Evolutionary conservation across 1,284 basidiomycete species (phyloP).

Genomic region (Cryptococcus jaspeensis): DNA sequence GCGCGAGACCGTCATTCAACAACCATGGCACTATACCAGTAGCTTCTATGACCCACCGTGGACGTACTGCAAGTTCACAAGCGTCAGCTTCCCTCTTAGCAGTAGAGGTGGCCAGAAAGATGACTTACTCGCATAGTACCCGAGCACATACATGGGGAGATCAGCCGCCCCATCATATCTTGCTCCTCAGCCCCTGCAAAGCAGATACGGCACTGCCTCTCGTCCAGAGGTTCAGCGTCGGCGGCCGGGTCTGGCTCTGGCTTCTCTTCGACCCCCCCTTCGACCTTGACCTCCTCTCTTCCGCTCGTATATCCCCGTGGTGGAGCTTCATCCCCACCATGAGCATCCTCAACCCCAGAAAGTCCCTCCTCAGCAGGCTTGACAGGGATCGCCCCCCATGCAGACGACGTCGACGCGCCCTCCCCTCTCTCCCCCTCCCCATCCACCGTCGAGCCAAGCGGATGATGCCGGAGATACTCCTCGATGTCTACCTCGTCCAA

Average conservation of each 20-base stretch:
- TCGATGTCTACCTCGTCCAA: background rate
- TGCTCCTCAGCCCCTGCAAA: conserved; percentile 46
- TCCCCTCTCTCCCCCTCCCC: background rate
- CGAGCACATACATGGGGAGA: conserved; percentile 49
- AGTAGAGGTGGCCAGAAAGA: background rate
- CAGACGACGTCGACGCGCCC: too few relatives aligned
- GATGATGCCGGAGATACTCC: background rate
- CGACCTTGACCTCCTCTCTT: too few relatives aligned
- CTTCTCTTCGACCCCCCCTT: background rate
- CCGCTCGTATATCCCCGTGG: too few relatives aligned
- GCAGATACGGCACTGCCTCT: conserved; percentile 49
- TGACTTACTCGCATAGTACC: conserved; percentile 47
- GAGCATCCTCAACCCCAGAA: too few relatives aligned
- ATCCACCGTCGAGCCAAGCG: background rate
- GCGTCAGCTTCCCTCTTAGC: conserved; percentile 9
- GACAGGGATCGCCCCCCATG: too few relatives aligned
- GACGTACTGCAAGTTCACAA: conserved; percentile 27
- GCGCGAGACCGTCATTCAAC: background rate
- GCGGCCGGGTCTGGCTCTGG: conserved; percentile 7
- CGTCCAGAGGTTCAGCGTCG: conserved; percentile 20
- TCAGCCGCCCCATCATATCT: conserved; percentile 40
- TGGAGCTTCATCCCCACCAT: too few relatives aligned
- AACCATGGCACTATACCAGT: background rate
- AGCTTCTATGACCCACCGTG: conserved; percentile 26
- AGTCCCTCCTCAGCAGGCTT: too few relatives aligned